Evolutionary conservation across 139 green algal species (phyloP), one percentile per base, ranked within the genome.

Genomic region (Ostreobium quekettii): DNA sequence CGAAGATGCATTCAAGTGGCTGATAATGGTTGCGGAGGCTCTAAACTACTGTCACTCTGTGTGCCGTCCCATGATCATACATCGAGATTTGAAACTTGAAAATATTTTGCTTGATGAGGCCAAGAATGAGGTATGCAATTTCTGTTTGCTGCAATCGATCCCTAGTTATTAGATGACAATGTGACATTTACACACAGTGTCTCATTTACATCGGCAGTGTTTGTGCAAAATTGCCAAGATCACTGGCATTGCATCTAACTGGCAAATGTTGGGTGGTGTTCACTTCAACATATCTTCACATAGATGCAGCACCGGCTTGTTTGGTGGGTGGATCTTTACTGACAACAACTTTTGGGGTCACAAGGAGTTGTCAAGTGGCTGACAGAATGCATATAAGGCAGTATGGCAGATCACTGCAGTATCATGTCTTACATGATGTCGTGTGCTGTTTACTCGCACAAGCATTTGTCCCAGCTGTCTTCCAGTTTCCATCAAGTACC

Each of bases 41-140:
- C 66, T 90, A 68, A 31, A 81, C 60, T 93, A 93, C 80, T 78
- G 91, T 22, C 88, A 95, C 66, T 36, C 56, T 0, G 74, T 84
- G 30, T 85, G 80, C 56, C 61, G 70, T 2, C 83, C 87, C 22
- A 86, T 89, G 70, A 84, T 95, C 29, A 85, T 95, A 19, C 89
- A 95, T 73, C 60, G 87, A 2, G 87, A 93, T 74, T 59, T 93
- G 7, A 91, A 91, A 76, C 36, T 68, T 6, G 61, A 68, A 4
- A 68, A 68, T 38, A 68, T 68, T 36, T 36, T 68, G 5, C 61
- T 68, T 38, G 53, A 19, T 29, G 6, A 53, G 7, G 7, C 26
- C 42, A 11, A 19, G 11, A 19, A 19, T 53, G 19, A 53, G 42
- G 42, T 53, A 19, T 53, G 15, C 42, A 11, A 11, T 53, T 19